Conservation (phyloP, 1,284 basidiomycete genomes). For the Ustilago xerochloae region DNA sequence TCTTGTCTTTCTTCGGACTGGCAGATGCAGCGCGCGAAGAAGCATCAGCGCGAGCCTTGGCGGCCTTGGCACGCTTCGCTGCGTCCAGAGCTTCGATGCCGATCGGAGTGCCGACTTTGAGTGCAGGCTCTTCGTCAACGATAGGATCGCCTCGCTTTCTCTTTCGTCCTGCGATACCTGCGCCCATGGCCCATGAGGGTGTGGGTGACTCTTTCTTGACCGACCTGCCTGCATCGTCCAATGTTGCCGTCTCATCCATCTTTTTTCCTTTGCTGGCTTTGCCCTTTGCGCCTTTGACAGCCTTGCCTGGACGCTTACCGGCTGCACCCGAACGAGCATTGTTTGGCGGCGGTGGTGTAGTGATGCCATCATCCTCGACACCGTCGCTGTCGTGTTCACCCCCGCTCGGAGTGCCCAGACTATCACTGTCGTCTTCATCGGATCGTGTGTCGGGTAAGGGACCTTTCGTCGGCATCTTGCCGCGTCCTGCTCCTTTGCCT, state of each 20-base stretch:
- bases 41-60: constrained; percentile 45
- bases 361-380: constrained; percentile 27
- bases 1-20: constrained; percentile 33
- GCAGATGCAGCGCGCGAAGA: constrained; percentile 17
- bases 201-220: constrained; percentile 76
- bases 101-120: constrained; percentile 63
- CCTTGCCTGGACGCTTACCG: constrained; percentile 70
- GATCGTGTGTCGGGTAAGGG: constrained; percentile 24
- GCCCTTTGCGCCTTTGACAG: constrained; percentile 48
- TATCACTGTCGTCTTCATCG: constrained; percentile 42
- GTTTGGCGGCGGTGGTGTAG: constrained; percentile 19
- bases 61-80: constrained; percentile 49
- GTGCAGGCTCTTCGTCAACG: constrained; percentile 47
- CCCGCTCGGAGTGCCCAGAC: constrained; percentile 42
- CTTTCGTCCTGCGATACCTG: constrained; percentile 56
- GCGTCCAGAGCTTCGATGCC: constrained; percentile 63
- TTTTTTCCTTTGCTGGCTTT: constrained; percentile 26
- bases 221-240: constrained; percentile 68
- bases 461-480: constrained; percentile 46
- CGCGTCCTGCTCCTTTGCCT: constrained; percentile 37
- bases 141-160: constrained; percentile 57
- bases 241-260: constrained; percentile 65
- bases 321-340: constrained; percentile 5
- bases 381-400: constrained; percentile 32
- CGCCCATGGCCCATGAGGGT: constrained; percentile 57